Evolutionary conservation across 352 stramenopile genomes (phyloP), one percentile per base, ranked within the genome.

Genomic region (Globisporangium lucens): DNA sequence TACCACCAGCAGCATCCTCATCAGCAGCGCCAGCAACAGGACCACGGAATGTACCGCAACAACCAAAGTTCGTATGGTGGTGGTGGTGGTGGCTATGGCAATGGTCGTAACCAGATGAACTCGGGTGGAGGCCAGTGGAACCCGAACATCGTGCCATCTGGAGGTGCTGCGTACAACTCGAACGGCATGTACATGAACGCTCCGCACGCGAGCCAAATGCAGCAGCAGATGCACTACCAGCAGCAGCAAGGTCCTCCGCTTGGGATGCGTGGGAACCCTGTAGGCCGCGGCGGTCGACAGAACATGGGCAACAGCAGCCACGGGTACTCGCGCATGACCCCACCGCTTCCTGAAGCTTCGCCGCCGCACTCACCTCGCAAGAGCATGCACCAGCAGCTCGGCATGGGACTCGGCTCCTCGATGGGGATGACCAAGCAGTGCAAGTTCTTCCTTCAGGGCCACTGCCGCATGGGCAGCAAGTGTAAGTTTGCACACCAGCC

Each of bases 391-490:
- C 49, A 59, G n/a, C 47, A 55, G 41, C 12, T 65, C 10, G 59
- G 59, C 9, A 67, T 67, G 53, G 53, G 62, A 12, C 33, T 67
- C n/a, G 62, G 72, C 8, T 75, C 75, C 63, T 63, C 73, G 20
- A 75, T 83, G 71, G 77, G 79, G 20, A 79, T 81, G 70, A 36
- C 73, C 7, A 93, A 93, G 74, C 83, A 88, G 61, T 95, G 87
- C 73, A 93, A 93, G 70, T 95, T 93, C 62, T 95, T 89, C 65
- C 64, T 89, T 9, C 87, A 95, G 67, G 87, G 87, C 17, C 85
- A 95, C 71, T 95, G 87, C 58, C 85, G 87, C 46, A 93, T 95
- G 85, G 87, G 85, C 35, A 87, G 71, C 70, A 95, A 95, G 77
- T 95, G 87, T 71, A 93, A 92, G 73, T 95, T 93, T 66, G 80